Percentiles rank a stretch among this genome's conserved stretches.
phyloP scores from a whole-genome alignment of 139 green algal species.

The Chlamydomonas applanata region DNA sequence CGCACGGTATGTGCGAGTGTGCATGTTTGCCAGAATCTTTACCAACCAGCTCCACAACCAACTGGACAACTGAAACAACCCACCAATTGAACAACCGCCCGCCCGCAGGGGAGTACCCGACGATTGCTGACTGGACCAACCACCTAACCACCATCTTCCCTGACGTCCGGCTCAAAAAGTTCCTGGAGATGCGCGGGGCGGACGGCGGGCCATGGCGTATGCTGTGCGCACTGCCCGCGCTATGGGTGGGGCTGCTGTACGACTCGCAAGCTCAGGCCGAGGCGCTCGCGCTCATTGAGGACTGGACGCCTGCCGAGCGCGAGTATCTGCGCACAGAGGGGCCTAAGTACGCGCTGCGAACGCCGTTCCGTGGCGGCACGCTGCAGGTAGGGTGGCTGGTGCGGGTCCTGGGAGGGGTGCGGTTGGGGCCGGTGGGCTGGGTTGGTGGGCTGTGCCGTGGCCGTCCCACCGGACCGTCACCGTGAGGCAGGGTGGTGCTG shows the following conservation, averaged over 20 bases:
- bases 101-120: conserved; percentile 75
- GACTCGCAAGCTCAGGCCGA: conserved; percentile 63
- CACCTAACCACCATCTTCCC: conserved; percentile 98
- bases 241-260: conserved; percentile 96
- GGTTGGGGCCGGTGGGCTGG: too few relatives aligned
- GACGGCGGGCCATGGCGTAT: conserved; percentile 89
- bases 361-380: conserved; percentile 87
- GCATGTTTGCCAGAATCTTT: too few relatives aligned
- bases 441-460: too few relatives aligned
- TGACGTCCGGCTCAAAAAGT: conserved; percentile 93
- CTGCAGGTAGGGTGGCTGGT: conserved; percentile 58
- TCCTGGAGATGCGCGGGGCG: conserved; percentile 97
- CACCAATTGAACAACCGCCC: not conserved
- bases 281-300: conserved; percentile 66
- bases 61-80: too few relatives aligned
- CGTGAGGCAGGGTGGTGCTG: not conserved
- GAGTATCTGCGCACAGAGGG: conserved; percentile 71
- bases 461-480: too few relatives aligned
- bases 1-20: too few relatives aligned
- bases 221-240: conserved; percentile 91
- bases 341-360: conserved; percentile 65
- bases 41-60: too few relatives aligned
- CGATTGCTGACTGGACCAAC: conserved; percentile 90
- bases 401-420: too few relatives aligned
- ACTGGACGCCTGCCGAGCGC: conserved; percentile 83